These are phyloP conservation scores for Alternaria hordeiaustralica DNA, from an alignment of 2,329 filamentous ascomycete genomes.

Conservation along the genomic window DNA sequence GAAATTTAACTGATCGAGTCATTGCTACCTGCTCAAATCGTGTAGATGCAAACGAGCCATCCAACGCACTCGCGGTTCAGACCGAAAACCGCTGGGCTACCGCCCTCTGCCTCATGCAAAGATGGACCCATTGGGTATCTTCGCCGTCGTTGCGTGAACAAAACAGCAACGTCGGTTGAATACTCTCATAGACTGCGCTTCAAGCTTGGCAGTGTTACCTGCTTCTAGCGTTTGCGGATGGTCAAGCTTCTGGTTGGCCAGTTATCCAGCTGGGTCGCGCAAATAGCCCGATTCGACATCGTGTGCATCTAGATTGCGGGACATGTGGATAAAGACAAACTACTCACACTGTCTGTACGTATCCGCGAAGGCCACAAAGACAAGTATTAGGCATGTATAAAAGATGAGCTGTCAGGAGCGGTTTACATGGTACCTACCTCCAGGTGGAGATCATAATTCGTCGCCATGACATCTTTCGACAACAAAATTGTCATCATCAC, in stretches of 20 bases:
- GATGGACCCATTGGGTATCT: not conserved
- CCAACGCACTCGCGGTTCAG: no score
- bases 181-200: not conserved
- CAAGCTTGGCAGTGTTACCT: not conserved
- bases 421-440: no score
- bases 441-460: no score
- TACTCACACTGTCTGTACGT: not conserved
- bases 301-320: not conserved
- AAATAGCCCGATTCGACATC: not conserved
- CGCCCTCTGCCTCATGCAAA: not conserved
- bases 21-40: not conserved
- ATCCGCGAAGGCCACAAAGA: not conserved
- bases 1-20: no score
- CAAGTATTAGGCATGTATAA: not conserved
- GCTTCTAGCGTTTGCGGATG: not conserved
- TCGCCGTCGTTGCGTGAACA: not conserved
- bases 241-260: not conserved
- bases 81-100: no score
- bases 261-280: not conserved
- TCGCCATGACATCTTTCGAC: slow-evolving; percentile 11
- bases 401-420: not conserved
- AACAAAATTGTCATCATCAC: slow-evolving; percentile 25
- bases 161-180: not conserved
- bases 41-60: no score
- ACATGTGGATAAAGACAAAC: not conserved